Base-by-base conservation (phyloP, 495 filamentous ascomycete species). In the Aspergillus mulundensis region DNA sequence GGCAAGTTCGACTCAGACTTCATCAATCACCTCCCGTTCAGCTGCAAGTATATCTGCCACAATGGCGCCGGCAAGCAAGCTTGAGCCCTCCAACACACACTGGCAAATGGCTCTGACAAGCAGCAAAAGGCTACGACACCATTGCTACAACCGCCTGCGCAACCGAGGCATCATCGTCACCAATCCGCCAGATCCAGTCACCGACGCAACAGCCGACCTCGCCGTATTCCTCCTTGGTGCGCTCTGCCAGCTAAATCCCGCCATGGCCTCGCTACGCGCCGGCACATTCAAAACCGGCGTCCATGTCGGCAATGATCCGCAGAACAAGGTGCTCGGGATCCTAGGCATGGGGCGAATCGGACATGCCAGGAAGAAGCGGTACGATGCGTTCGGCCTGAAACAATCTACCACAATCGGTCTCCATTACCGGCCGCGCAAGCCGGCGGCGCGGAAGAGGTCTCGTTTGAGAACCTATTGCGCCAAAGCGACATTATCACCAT, bases 181-280 rank as follows among this genome's bases (percentile, higher is more conserved):
- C 44, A 89, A 92, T 67, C 79, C 80, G 5, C 85, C 84, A 23
- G 78, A 77, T 3, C 83, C 85, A 2, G 85, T 89, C 16, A 80
- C 88, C 54, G 87, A 87, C 54, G 83, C 87, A 12, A 89, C 86
- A 0, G 86, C 87, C 30, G 88, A 90, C 63, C 74, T 80, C 41
- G 82, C 76, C 50, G 68, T 90, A 38, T 90, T 87, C 59, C 74
- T 91, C 5, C 70, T 91, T 38, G 84, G 83, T 7, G 84, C 84
- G 1, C 68, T 90, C n/a, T 75, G 86, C 18, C 32, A 41, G 36
- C 18, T 63, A 34, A 66, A 70, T 32, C 69, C 76, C 3, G 68
- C 71, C 10, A 71, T 76, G 56, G 76, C 83, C 69, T 81, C 84
- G 5, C 61, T 70, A 12, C 82, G 81, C 16, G 39, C 39, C 4